Conservation (phyloP, 1,284 basidiomycete genomes). For the Salmacisia buchloeana region DNA sequence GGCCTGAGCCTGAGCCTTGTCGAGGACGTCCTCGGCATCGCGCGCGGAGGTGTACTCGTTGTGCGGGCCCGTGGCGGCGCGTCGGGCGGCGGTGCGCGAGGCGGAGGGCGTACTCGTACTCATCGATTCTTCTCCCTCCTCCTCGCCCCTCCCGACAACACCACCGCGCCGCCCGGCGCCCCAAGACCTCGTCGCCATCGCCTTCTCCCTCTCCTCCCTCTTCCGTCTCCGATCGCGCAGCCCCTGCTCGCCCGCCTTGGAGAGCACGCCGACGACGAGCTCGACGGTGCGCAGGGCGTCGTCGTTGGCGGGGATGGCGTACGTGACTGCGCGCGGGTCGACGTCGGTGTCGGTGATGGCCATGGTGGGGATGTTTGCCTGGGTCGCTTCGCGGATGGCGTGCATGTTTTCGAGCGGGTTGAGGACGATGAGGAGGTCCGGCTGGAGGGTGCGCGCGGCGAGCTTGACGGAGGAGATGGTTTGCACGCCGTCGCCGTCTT, state of each 20-base stretch:
- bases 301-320: constrained; percentile 96
- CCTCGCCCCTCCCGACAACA: too few species aligned
- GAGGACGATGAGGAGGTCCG: constrained; percentile 81
- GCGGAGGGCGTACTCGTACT: too few species aligned
- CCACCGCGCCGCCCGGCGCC: neutral
- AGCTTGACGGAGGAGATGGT: constrained; percentile 48
- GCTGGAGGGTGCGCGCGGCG: constrained; percentile 62
- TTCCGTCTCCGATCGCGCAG: constrained; percentile 26
- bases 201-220: constrained; percentile 35
- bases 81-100: neutral
- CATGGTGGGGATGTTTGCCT: constrained; percentile 53
- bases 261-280: constrained; percentile 80
- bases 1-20: neutral
- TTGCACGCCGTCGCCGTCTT: constrained; percentile 16
- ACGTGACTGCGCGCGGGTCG: constrained; percentile 93
- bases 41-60: neutral
- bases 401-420: constrained; percentile 75
- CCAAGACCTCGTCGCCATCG: neutral
- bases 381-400: constrained; percentile 52
- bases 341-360: constrained; percentile 85
- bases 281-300: constrained; percentile 86
- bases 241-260: constrained; percentile 67
- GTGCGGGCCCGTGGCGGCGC: neutral
- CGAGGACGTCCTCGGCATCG: neutral
- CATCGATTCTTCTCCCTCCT: too few species aligned